Evolutionary conservation across 2,329 filamentous ascomycete genomes (phyloP).

Genomic region (Diaporthe humulicola): DNA sequence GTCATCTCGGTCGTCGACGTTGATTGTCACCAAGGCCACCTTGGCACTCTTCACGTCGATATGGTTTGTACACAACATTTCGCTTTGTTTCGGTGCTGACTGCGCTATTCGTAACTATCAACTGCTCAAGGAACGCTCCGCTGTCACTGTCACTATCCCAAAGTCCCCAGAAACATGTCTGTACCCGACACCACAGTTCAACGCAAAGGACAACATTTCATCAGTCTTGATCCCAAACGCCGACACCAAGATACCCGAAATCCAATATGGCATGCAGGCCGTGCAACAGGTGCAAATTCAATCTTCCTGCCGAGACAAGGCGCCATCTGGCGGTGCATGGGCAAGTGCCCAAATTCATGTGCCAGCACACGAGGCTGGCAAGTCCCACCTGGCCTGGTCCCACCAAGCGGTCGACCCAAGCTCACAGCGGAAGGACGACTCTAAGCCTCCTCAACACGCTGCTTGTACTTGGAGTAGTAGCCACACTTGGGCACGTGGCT

Average conservation of each 20-base stretch:
- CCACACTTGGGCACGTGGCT: slow-evolving; percentile 78
- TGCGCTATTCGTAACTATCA: background rate
- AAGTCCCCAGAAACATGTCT: background rate
- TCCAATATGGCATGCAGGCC: background rate
- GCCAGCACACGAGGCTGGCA: background rate
- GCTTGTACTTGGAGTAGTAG: slow-evolving; percentile 77
- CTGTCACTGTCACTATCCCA: background rate
- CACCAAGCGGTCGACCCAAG: slow-evolving; percentile 29
- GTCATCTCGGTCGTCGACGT: background rate
- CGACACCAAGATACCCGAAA: background rate
- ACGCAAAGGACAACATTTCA: background rate
- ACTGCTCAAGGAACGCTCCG: background rate
- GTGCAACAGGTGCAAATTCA: background rate
- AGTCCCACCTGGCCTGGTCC: background rate
- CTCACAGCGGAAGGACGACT: background rate
- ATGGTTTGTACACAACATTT: slow-evolving; percentile 11
- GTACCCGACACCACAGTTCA: background rate
- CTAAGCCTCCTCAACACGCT: slow-evolving; percentile 55
- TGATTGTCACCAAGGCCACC: background rate
- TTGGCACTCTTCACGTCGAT: background rate
- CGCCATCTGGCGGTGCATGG: background rate
- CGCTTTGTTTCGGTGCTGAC: background rate
- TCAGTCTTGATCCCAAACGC: slow-evolving; percentile 4
- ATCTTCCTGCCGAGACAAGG: background rate
- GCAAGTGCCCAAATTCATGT: slow-evolving; percentile 16